Percentiles rank a stretch among this genome's conserved stretches.
Conservation (phyloP, 306 rosid genomes). For the Castanospermum australe region DNA sequence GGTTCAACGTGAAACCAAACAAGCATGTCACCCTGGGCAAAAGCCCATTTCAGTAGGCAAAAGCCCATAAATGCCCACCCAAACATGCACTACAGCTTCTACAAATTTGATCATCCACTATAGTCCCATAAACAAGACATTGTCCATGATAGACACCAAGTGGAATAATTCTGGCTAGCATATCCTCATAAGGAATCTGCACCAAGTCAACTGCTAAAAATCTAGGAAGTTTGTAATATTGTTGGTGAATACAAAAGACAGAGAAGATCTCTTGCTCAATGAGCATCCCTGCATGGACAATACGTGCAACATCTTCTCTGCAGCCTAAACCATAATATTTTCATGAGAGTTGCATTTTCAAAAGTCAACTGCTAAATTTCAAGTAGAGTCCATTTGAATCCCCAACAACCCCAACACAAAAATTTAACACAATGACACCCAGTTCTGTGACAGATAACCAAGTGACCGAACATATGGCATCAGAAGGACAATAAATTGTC, state of each 20-base stretch:
- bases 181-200: neutral
- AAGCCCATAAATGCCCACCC: no score
- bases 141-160: neutral
- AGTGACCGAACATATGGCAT: conserved; percentile 1
- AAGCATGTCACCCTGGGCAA: no score
- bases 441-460: neutral
- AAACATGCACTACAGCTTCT: neutral
- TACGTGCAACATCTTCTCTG: neutral
- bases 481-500: neutral
- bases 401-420: neutral
- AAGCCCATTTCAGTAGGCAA: no score
- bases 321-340: neutral
- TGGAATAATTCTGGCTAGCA: neutral
- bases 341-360: neutral
- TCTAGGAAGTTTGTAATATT: neutral
- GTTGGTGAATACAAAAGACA: neutral
- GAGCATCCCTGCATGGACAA: neutral
- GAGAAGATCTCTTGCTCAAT: neutral
- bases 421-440: neutral
- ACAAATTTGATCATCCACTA: conserved; percentile 12
- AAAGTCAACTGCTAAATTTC: neutral
- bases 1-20: no score
- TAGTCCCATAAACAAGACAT: neutral
- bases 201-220: neutral
- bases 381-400: neutral